A percentile compares a stretch with the other conserved stretches of the same genome.
These are phyloP conservation scores for Cladobotryum mycophilum DNA, from an alignment of 2,329 filamentous ascomycete species.

Conservation along the genomic window DNA sequence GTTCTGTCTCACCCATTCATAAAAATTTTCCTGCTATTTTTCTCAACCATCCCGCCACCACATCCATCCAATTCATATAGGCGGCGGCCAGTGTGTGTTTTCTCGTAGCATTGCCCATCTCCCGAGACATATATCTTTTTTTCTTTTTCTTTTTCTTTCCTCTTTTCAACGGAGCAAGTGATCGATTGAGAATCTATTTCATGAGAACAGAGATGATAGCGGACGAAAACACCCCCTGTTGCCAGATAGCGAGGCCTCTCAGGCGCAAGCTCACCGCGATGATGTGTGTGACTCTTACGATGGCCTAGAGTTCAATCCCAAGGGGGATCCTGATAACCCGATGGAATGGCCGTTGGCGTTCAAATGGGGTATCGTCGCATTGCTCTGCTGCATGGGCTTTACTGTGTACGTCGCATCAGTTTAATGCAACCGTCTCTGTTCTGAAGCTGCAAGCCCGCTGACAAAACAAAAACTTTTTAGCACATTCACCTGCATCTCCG, in stretches of 20 bases:
- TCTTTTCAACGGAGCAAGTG: too few species aligned
- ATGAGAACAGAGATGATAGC: neutral
- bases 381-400: conserved; percentile 50
- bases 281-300: neutral
- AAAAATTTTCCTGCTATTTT: too few species aligned
- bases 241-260: neutral
- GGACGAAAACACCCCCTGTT: neutral
- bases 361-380: conserved; percentile 47
- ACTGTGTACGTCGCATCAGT: conserved; percentile 40
- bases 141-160: too few species aligned
- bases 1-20: too few species aligned
- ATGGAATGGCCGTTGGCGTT: conserved; percentile 45
- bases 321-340: conserved; percentile 33
- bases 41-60: too few species aligned
- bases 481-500: conserved; percentile 51
- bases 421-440: neutral
- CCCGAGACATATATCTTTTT: too few species aligned
- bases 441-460: neutral
- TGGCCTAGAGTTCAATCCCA: neutral
- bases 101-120: too few species aligned
- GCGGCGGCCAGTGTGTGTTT: too few species aligned
- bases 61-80: too few species aligned
- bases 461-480: conserved; percentile 23
- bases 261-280: neutral
- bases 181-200: too few species aligned